A percentile compares a stretch with the other conserved stretches of the same genome.
phyloP scores from a whole-genome alignment of 805 yeast genomes.

The Myxozyma sirexii region DNA sequence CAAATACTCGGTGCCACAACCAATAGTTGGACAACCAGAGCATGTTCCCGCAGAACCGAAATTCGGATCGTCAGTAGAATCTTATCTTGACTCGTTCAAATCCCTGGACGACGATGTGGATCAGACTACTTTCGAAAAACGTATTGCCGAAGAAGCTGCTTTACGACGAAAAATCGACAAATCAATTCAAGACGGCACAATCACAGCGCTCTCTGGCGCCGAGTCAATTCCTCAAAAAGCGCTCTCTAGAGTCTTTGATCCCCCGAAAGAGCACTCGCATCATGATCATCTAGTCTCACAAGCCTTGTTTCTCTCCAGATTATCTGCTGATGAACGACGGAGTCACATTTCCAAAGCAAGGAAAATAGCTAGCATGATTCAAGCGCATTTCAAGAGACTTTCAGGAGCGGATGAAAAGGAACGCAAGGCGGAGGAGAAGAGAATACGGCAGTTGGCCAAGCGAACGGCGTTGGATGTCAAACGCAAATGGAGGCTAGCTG shows the following conservation, averaged over 20 bases:
- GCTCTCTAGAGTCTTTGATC: slow-evolving; percentile 50
- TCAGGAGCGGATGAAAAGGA: slow-evolving; percentile 87
- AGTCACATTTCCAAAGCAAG: slow-evolving; percentile 68
- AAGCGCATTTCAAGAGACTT: slow-evolving; percentile 79
- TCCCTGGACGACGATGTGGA: slow-evolving; percentile 64
- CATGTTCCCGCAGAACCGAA: slow-evolving; percentile 54
- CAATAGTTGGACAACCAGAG: slow-evolving; percentile 61
- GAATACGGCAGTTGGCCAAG: slow-evolving; percentile 70
- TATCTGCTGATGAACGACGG: slow-evolving; percentile 66
- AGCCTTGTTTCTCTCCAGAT: slow-evolving; percentile 67
- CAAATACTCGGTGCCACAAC: slow-evolving; percentile 44
- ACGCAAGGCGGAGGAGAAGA: slow-evolving; percentile 72
- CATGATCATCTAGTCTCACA: slow-evolving; percentile 78
- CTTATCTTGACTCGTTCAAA: slow-evolving; percentile 57
- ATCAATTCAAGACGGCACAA: slow-evolving; percentile 46
- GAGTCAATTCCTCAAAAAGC: slow-evolving; percentile 35
- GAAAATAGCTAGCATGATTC: slow-evolving; percentile 79
- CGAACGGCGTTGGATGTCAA: slow-evolving; percentile 81
- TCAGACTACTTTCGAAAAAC: slow-evolving; percentile 61
- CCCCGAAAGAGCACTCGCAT: slow-evolving; percentile 54
- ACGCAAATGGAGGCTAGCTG: slow-evolving; percentile 88
- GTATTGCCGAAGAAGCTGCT: slow-evolving; percentile 55
- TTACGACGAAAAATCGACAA: slow-evolving; percentile 50
- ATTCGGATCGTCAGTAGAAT: slow-evolving; percentile 45
- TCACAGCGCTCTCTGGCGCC: slow-evolving; percentile 42